phyloP scores from a whole-genome alignment of 805 yeast species.

The Suhomyces kilbournensis region DNA sequence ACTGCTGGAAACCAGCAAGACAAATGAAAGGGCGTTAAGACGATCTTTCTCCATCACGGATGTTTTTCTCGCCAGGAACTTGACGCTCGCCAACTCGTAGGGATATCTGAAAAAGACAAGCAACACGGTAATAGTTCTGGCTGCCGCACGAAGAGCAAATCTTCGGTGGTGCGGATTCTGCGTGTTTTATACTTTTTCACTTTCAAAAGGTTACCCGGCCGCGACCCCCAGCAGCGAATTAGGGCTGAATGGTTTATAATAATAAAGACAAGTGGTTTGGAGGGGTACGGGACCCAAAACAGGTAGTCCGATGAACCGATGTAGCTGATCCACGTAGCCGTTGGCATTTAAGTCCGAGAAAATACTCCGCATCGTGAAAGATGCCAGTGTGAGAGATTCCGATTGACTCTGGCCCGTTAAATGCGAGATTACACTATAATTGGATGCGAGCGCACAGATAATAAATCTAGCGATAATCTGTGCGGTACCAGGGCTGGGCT shows the following conservation, averaged over 20 bases:
- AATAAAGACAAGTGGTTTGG: neutral
- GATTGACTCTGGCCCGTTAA: neutral
- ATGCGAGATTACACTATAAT: neutral
- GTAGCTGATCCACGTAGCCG: neutral
- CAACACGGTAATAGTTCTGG: constrained; percentile 52
- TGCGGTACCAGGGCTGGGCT: neutral
- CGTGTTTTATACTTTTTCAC: constrained; percentile 1
- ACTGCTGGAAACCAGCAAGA: constrained; percentile 15
- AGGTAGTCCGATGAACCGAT: neutral
- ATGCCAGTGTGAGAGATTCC: neutral
- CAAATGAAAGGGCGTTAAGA: constrained; percentile 43
- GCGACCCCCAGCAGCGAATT: neutral
- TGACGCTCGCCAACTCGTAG: constrained; percentile 51
- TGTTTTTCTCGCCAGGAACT: constrained; percentile 46
- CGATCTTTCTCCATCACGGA: constrained; percentile 36
- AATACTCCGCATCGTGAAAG: neutral
- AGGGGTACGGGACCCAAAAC: neutral
- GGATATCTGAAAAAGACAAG: constrained; percentile 46
- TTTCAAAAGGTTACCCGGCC: constrained; percentile 10
- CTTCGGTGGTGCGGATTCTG: neutral
- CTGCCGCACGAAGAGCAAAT: constrained; percentile 43
- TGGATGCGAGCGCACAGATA: neutral
- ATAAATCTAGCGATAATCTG: neutral
- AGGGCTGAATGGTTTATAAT: neutral
- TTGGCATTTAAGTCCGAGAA: neutral